These are phyloP conservation scores for Phytopythium aichiense DNA, from an alignment of 352 stramenopile genomes.

Conservation along the genomic window DNA sequence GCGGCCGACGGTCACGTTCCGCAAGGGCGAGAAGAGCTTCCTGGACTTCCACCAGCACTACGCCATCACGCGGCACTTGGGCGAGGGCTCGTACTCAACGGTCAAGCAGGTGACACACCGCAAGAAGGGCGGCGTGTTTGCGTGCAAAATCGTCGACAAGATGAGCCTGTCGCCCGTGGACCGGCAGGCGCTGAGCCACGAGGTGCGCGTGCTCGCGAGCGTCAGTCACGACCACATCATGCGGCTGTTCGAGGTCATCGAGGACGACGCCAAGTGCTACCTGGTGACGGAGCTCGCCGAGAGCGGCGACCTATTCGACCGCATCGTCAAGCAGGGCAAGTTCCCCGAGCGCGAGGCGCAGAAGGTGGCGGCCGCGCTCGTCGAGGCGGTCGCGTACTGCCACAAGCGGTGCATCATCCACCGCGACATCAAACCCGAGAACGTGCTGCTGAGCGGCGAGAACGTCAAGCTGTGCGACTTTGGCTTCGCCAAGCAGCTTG, in stretches of 20 bases:
- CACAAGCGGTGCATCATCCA: slow-evolving; percentile 87
- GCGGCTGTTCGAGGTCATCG: slow-evolving; percentile 91
- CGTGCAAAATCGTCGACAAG: slow-evolving; percentile 87
- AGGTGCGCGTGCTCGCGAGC: slow-evolving; percentile 64
- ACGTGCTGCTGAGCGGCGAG: slow-evolving; percentile 72
- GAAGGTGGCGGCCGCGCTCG: slow-evolving; percentile 61
- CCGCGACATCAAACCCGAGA: slow-evolving; percentile 85
- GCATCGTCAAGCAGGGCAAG: slow-evolving; percentile 83
- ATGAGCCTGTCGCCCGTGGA: slow-evolving; percentile 65
- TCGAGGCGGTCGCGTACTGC: slow-evolving; percentile 91
- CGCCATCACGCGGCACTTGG: slow-evolving; percentile 69
- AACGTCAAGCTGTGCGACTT: slow-evolving; percentile 86
- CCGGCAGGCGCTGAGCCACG: slow-evolving; percentile 63
- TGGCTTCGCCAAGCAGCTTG: slow-evolving; percentile 76
- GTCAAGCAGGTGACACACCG: slow-evolving; percentile 86
- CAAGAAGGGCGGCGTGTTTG: slow-evolving; percentile 63
- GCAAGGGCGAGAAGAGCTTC: slow-evolving; percentile 77
- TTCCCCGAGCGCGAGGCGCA: slow-evolving; percentile 65
- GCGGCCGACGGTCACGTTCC: slow-evolving; percentile 38
- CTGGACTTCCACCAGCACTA: slow-evolving; percentile 85
- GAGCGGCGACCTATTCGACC: slow-evolving; percentile 85
- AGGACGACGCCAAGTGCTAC: slow-evolving; percentile 95
- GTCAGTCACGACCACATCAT: slow-evolving; percentile 89
- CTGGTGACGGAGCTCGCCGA: slow-evolving; percentile 96
- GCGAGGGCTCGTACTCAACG: slow-evolving; percentile 86